Base-by-base conservation (phyloP, 1,284 basidiomycete genomes). In the Heterobasidion irregulare region DNA sequence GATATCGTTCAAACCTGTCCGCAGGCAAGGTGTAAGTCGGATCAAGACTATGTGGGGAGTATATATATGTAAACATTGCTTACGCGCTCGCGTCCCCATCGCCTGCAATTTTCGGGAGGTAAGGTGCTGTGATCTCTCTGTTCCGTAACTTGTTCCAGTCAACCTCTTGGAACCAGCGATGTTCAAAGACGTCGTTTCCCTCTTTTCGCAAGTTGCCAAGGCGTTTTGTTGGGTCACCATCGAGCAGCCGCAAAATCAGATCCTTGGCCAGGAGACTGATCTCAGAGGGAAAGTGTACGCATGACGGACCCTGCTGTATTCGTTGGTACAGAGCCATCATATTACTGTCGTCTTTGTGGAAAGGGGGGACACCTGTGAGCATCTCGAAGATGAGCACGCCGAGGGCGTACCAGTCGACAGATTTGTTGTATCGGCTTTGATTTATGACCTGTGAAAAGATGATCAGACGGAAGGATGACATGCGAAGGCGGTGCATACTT, bases 381-480 rank as follows among this genome's bases (percentile, higher is more conserved):
- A 98, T 99, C 70, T 99, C 96, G 70, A 94, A 99, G 53, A 98
- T 86, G 68, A 99, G 80, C 33, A 99, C 94, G 50, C 96, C 96
- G 36, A 99, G 82, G 0, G 97, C 95, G 70, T 98, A 99, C 96
- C 96, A 99, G 67, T 99, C 97, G 1, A 99, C 96, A 62, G 85
- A 89, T 72, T 98, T 98, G 76, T 97, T 98, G 75, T 99, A 98
- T 2, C 94, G 87, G 61, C 91, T 88, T 61, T 92, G 90, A 57
- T 86, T 84, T 54, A 98, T 89, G 60, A 95, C 83, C 84, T 87
- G 57, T 0, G 32, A 6, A n/a, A 41, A 8, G 38, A n/a, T 12
- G 38, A 41, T 41, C 38, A 57, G 48, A 47, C 54, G 47, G 54
- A 18, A 47, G 53, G 56, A 44, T 35, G 57, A 33, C 46, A 46